phyloP scores from a whole-genome alignment of 805 yeast species.

The Suhomyces tanzawaensis region DNA sequence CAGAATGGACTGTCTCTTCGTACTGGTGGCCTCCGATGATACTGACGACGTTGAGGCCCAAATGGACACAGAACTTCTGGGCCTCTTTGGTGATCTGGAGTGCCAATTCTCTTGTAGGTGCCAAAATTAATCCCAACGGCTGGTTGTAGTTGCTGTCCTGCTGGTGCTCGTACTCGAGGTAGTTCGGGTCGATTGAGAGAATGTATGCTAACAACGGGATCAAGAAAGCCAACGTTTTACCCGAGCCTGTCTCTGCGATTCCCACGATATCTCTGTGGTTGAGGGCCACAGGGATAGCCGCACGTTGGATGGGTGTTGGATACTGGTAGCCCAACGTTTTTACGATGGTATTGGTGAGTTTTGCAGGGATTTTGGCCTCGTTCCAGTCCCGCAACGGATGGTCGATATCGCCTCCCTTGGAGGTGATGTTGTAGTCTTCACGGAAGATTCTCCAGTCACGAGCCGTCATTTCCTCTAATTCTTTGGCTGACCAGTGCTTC shows the following conservation, averaged over 20 bases:
- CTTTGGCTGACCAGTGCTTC: slow-evolving; percentile 69
- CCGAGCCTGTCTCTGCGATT: slow-evolving; percentile 96
- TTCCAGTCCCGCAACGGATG: slow-evolving; percentile 75
- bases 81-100: slow-evolving; percentile 77
- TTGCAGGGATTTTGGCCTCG: slow-evolving; percentile 52
- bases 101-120: slow-evolving; percentile 94
- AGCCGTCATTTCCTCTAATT: slow-evolving; percentile 59
- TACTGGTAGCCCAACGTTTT: slow-evolving; percentile 46
- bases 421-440: slow-evolving; percentile 70
- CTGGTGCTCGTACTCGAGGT: slow-evolving; percentile 37
- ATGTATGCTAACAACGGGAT: slow-evolving; percentile 68
- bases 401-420: slow-evolving; percentile 43
- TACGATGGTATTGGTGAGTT: slow-evolving; percentile 28
- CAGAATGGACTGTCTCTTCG: slow-evolving; percentile 62
- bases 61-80: slow-evolving; percentile 41
- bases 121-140: slow-evolving; percentile 77
- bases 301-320: slow-evolving; percentile 92
- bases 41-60: slow-evolving; percentile 52
- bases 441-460: slow-evolving; percentile 89
- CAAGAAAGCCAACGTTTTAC: slow-evolving; percentile 83
- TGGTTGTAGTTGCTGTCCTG: slow-evolving; percentile 50
- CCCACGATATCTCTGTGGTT: slow-evolving; percentile 70
- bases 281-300: slow-evolving; percentile 73
- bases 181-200: slow-evolving; percentile 30
- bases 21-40: slow-evolving; percentile 90